These are phyloP conservation scores for Cryphonectria parasitica DNA, from an alignment of 2,329 filamentous ascomycete genomes.

Conservation along the genomic window DNA sequence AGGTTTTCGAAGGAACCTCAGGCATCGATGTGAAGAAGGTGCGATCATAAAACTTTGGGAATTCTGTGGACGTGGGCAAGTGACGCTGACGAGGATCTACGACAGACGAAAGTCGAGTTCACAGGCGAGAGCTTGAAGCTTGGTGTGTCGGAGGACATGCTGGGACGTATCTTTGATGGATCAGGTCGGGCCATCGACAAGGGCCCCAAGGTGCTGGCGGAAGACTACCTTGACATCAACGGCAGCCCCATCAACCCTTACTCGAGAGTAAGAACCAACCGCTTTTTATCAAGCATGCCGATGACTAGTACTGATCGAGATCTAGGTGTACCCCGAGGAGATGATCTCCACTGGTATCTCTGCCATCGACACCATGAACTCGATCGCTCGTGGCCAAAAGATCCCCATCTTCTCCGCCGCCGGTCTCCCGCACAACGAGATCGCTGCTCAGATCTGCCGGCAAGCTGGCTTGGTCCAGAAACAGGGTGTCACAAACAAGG, in stretches of 20 bases:
- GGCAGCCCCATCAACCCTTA: slow-evolving; percentile 98
- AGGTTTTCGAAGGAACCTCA: slow-evolving; percentile 97
- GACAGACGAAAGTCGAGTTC: slow-evolving; percentile 93
- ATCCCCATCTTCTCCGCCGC: slow-evolving; percentile 99
- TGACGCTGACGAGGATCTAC: slow-evolving; percentile 22
- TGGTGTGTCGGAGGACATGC: slow-evolving; percentile 98
- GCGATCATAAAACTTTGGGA: slow-evolving; percentile 34
- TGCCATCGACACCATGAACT: slow-evolving; percentile 98
- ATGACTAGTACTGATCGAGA: slow-evolving; percentile 30
- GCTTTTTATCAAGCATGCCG: neutral
- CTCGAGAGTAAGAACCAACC: slow-evolving; percentile 70
- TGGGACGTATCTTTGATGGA: slow-evolving; percentile 98
- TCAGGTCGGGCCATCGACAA: slow-evolving; percentile 98
- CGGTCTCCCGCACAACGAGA: slow-evolving; percentile 99
- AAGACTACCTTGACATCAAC: slow-evolving; percentile 99
- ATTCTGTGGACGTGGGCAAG: neutral
- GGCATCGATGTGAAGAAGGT: slow-evolving; percentile 99
- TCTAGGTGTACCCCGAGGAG: slow-evolving; percentile 94
- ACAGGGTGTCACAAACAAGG: slow-evolving; percentile 83
- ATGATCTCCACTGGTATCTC: slow-evolving; percentile 99
- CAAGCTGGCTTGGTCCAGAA: slow-evolving; percentile 89
- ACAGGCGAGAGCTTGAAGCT: slow-evolving; percentile 97
- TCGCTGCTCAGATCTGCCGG: slow-evolving; percentile 97
- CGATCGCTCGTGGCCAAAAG: slow-evolving; percentile 97
- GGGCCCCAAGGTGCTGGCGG: slow-evolving; percentile 94